Evolutionary conservation across 208 protist species (phyloP).

Genomic region (Trypanosoma scelopori): DNA sequence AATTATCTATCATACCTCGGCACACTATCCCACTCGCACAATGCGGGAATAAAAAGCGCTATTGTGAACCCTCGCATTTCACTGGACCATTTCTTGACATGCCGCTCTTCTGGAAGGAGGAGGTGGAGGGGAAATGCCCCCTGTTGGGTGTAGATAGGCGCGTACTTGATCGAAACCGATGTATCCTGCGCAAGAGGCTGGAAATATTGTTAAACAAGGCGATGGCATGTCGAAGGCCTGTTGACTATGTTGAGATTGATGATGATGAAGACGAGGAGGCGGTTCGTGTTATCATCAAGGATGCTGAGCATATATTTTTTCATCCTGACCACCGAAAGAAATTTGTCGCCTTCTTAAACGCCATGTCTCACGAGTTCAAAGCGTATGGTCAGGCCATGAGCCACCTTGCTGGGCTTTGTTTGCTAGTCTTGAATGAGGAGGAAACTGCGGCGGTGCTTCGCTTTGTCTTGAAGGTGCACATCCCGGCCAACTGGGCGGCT

Average conservation of each 20-base stretch:
- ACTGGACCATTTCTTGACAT: conserved; percentile 81
- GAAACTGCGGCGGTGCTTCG: conserved; percentile 79
- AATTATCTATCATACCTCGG: no score
- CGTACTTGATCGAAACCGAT: conserved; percentile 67
- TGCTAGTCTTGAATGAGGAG: conserved; percentile 79
- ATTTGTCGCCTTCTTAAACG: conserved; percentile 74
- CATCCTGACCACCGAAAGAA: conserved; percentile 68
- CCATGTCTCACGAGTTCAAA: conserved; percentile 83
- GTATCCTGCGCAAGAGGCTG: conserved; percentile 56
- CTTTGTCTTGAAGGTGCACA: conserved; percentile 76
- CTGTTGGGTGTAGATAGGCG: conserved; percentile 83
- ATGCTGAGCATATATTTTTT: conserved; percentile 86
- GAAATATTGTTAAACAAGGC: conserved; percentile 65
- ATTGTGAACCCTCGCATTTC: conserved; percentile 74
- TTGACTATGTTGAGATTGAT: conserved; percentile 77
- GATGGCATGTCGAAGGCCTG: conserved; percentile 54
- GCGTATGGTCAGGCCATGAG: conserved; percentile 90
- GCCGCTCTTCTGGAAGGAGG: conserved; percentile 76
- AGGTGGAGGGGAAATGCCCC: conserved; percentile 67
- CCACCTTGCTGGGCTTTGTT: conserved; percentile 86
- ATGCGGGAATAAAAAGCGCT: conserved; percentile 33
- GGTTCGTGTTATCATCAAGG: conserved; percentile 90
- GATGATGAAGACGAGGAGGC: conserved; percentile 78
- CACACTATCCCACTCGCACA: no score
- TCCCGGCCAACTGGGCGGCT: conserved; percentile 84